Base-by-base conservation (phyloP, 202 grass and related monocot genomes). In the Schoenoplectus triqueter region DNA sequence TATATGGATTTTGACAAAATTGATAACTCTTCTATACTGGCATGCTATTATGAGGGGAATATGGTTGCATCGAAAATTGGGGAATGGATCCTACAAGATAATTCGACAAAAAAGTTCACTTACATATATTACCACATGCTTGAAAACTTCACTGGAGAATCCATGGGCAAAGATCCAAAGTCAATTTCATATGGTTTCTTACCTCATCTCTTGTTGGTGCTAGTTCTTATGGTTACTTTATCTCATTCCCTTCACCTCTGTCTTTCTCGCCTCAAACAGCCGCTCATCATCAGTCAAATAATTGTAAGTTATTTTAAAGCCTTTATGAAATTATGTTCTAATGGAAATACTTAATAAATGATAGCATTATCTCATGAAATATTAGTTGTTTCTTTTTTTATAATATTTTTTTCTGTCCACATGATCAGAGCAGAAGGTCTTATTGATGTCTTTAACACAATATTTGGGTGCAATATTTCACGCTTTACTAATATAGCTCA, bases 241-340 rank as follows among this genome's bases (percentile, higher is more conserved):
- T 84, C 72, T 83, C 72, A 49, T 48, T 18, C 46, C 11, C 21
- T 88, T 39, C 62, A 88, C 80, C 61, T 69, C 39, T 15, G 78
- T 22, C 81, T 88, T 57, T 21, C 60, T 7, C 71, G 61, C 39
- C 60, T 84, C 73, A 78, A 78, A 17, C 57, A 68, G 10, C 86
- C 86, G 10, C 86, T 82, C n/a, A 55, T 79, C 10, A 4, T 84
- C 45, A 57, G 71, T 50, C 81, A 88, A 44, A 74, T 84, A 3
- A 49, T 84, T 3, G 86, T 88, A 84, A 49, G 21, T 4, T 40
- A 83, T 31, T 59, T 54, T 3, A 51, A 52, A 2, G 2, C 22
- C 13, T 40, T 50, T 49, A 63, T 80, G 42, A 75, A 50, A 51
- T 17, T 41, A 21, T 50, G 0, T 3, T 82, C 63, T 15, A 5